Base-by-base conservation (phyloP, 371 early-diverging fungal genomes). In the Rhizopus arrhizus region DNA sequence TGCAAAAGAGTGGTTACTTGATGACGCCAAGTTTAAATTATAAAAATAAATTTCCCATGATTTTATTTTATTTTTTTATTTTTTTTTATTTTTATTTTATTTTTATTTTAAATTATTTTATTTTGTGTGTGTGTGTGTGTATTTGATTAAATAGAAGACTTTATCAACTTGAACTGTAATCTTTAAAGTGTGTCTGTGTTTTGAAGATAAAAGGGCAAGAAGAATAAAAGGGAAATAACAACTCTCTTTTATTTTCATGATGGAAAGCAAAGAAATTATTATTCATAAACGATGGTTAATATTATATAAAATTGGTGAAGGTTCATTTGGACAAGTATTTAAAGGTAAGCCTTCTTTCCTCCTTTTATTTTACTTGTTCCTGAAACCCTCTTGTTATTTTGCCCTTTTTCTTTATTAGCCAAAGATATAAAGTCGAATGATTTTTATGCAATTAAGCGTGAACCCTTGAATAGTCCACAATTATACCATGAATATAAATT, bases 291-390 rank as follows among this genome's bases (percentile, higher is more conserved):
- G 82, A 64, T 85, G 84, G 79, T 65, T 79, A 50, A 80, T 85
- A 28, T 58, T 82, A 56, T 73, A 80, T 53, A 81, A 78, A 65
- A 85, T 85, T 60, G 85, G 85, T 12, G 78, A 83, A 67, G 85
- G 85, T 7, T 83, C 83, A 13, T 85, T 85, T 70, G 85, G 85
- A 9, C 82, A 85, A 66, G 85, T 85, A 38, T 85, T 83, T 60
- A 78, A 81, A 80, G 83, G 85, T 81, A 68, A 22, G 22, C 45
- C 56, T 47, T 36, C 52, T 47, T 49, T 45, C 43, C 51, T 36
- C 13, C n/a, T 29, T 56, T 49, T 11, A 16, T 45, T 53, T 57
- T 38, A 29, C 28, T 47, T 51, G 35, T 35, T 42, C 54, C 36
- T 58, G 12, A 53, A 58, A 54, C 42, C 15, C n/a, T 51, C 22